These are phyloP conservation scores for Clonostachys rosea DNA, from an alignment of 2,329 filamentous ascomycete genomes.

Conservation along the genomic window DNA sequence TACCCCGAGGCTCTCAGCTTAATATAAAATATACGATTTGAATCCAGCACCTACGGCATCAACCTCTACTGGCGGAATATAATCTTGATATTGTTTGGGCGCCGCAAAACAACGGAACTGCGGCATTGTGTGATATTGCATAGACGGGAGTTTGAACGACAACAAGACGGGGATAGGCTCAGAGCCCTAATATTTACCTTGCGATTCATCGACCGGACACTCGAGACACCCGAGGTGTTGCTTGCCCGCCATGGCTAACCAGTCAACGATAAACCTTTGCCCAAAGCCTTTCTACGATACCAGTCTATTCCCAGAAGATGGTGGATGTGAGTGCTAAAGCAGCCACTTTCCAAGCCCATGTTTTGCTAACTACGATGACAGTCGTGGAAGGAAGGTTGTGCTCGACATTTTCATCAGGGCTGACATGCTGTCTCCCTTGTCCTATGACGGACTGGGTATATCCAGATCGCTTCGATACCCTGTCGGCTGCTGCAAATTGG, in stretches of 20 bases:
- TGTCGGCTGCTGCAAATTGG: slow-evolving; percentile 72
- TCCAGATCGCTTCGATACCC: slow-evolving; percentile 50
- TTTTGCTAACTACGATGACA: slow-evolving; percentile 20
- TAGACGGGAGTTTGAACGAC: no score
- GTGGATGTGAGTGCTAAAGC: slow-evolving; percentile 59
- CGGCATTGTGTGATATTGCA: no score
- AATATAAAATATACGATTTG: no score
- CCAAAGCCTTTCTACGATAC: slow-evolving; percentile 66
- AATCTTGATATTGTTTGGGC: no score
- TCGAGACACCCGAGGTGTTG: no score
- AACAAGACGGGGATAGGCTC: no score
- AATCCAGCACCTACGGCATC: no score
- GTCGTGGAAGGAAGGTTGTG: slow-evolving; percentile 53
- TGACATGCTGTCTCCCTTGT: slow-evolving; percentile 84
- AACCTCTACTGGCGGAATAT: no score
- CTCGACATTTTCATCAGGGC: slow-evolving; percentile 37
- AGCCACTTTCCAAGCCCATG: background rate
- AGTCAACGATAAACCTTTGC: slow-evolving; percentile 46
- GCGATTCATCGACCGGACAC: no score
- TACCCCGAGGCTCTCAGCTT: no score
- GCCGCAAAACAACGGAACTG: no score
- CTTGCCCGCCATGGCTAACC: slow-evolving; percentile 17
- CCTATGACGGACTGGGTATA: slow-evolving; percentile 77
- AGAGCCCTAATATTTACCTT: no score
- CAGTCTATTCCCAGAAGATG: slow-evolving; percentile 48